Percentiles rank a stretch among this genome's conserved stretches.
phyloP scores from a whole-genome alignment of 2,329 filamentous ascomycete species.

The Sordariomycetes sp. region DNA sequence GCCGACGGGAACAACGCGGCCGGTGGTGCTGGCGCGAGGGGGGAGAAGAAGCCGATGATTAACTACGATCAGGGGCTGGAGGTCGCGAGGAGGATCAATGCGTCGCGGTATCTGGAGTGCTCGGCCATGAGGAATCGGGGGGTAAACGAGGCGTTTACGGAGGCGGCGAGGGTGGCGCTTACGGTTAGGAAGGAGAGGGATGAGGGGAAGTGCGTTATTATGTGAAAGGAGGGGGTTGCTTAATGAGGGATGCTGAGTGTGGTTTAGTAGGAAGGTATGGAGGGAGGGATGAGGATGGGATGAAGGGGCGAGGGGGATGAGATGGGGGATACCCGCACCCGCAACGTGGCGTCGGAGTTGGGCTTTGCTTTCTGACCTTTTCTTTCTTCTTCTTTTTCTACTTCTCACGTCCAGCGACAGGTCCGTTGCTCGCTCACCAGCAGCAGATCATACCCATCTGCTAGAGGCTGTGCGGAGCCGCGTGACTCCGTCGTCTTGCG shows the following conservation, averaged over 20 bases:
- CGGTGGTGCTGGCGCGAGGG: constrained; percentile 18
- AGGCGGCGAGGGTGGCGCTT: constrained; percentile 87
- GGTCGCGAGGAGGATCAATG: constrained; percentile 82
- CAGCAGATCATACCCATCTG: too few relatives aligned
- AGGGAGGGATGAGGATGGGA: not conserved
- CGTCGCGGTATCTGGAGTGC: constrained; percentile 91
- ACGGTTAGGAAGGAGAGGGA: constrained; percentile 54
- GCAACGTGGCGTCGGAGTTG: not conserved
- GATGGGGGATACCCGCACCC: not conserved
- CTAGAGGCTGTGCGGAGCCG: too few relatives aligned
- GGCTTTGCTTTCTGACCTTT: not conserved
- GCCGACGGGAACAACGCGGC: constrained; percentile 34
- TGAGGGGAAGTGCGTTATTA: constrained; percentile 45
- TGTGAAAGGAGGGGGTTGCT: constrained; percentile 26
- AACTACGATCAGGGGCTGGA: constrained; percentile 85
- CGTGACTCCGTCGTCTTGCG: not conserved
- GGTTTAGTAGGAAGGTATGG: not conserved
- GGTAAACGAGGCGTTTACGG: constrained; percentile 97
- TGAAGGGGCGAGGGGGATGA: not conserved
- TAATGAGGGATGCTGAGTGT: not conserved
- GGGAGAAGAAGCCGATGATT: constrained; percentile 61
- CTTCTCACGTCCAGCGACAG: too few relatives aligned
- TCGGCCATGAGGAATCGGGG: constrained; percentile 96
- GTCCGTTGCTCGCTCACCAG: too few relatives aligned
- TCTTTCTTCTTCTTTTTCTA: not conserved